These are phyloP conservation scores for Candida jianshihensis DNA, from an alignment of 805 yeast species.

Conservation along the genomic window DNA sequence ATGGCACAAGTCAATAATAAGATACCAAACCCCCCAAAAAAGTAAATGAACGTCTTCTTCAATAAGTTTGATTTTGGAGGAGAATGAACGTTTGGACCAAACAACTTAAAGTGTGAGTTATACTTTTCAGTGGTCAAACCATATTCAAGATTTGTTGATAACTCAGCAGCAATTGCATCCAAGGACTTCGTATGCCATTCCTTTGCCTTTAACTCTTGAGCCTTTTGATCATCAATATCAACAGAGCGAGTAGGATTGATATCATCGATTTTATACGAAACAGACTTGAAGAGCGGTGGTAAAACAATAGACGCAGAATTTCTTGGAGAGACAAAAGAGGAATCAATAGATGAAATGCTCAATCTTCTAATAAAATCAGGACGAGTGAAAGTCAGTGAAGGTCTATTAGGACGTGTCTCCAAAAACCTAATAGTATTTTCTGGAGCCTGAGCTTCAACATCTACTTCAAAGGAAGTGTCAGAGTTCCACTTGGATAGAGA, in stretches of 20 bases:
- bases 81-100: constrained; percentile 32
- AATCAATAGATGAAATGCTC: constrained; percentile 2
- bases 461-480: background rate
- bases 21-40: constrained; percentile 44
- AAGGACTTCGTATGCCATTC: constrained; percentile 27
- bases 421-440: background rate
- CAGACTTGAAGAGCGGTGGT: constrained; percentile 32
- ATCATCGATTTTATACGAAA: constrained; percentile 31
- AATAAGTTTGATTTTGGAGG: constrained; percentile 29
- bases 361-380: background rate
- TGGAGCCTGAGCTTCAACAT: background rate
- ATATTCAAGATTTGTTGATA: constrained; percentile 14
- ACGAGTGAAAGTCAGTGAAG: background rate
- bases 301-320: constrained; percentile 23
- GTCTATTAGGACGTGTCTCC: background rate
- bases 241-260: constrained; percentile 5
- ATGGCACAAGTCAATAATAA: constrained; percentile 36
- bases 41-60: constrained; percentile 30
- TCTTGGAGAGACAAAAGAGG: constrained; percentile 1
- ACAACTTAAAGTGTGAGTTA: constrained; percentile 8
- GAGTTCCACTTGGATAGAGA: background rate
- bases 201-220: constrained; percentile 20
- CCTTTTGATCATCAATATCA: constrained; percentile 12
- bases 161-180: constrained; percentile 19
- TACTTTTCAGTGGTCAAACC: constrained; percentile 22